These are phyloP conservation scores for Aureobasidium sp. DNA, from an alignment of 2,329 filamentous ascomycete species.

Conservation along the genomic window DNA sequence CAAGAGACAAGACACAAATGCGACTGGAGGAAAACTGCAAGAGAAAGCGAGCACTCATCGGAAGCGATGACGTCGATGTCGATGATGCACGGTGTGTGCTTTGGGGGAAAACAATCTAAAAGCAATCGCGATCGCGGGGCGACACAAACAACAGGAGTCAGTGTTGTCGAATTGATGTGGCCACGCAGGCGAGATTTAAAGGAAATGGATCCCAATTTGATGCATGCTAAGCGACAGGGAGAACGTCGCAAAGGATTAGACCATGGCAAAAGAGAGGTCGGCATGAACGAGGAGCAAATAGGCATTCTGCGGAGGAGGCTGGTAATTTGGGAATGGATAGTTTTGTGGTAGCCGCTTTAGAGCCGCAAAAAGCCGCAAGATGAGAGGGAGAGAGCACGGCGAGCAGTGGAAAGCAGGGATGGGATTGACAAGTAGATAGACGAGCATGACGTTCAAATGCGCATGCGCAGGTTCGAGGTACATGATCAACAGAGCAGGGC, in stretches of 20 bases:
- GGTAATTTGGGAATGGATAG: conserved; percentile 1
- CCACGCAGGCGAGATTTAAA: background rate
- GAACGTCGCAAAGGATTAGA: too few species aligned
- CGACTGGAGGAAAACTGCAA: background rate
- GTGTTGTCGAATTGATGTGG: background rate
- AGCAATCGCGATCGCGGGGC: conserved; percentile 10
- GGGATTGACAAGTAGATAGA: background rate
- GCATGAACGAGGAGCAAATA: background rate
- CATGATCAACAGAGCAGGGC: background rate
- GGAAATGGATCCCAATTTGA: background rate
- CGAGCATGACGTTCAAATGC: background rate
- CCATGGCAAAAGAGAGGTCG: background rate
- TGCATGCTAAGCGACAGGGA: background rate
- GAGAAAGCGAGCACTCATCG: background rate
- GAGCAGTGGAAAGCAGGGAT: background rate
- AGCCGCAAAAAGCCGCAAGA: background rate
- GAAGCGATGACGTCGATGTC: background rate
- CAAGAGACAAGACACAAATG: background rate
- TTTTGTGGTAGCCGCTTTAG: background rate
- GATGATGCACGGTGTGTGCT: conserved; percentile 1
- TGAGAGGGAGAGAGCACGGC: background rate
- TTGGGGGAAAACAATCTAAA: conserved; percentile 8
- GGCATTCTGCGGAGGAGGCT: background rate
- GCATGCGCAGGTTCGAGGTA: background rate
- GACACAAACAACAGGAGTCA: background rate